A percentile compares a stretch with the other conserved stretches of the same genome.
These are phyloP conservation scores for Kwoniella dendrophila DNA, from an alignment of 768 basidiomycete species.

Conservation along the genomic window DNA sequence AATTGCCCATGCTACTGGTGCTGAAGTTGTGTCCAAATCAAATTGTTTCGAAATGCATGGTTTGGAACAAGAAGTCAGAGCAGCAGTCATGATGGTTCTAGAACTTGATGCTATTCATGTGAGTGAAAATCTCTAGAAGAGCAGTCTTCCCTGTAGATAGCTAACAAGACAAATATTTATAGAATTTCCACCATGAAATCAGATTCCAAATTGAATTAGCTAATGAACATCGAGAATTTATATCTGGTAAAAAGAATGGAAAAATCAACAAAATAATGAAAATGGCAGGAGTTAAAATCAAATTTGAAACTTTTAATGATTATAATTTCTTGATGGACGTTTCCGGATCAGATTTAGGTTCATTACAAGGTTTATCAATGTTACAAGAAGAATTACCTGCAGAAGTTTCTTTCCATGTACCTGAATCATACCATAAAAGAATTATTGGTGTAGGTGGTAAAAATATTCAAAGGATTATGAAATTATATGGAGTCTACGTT, in stretches of 20 bases:
- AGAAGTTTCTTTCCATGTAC: slow-evolving; percentile 97
- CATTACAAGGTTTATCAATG: slow-evolving; percentile 81
- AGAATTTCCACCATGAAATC: slow-evolving; percentile 96
- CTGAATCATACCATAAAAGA: slow-evolving; percentile 96
- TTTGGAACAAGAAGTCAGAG: slow-evolving; percentile 83
- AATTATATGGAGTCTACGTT: slow-evolving; percentile 98
- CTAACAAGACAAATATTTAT: background rate
- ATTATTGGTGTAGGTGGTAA: slow-evolving; percentile 98
- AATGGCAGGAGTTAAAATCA: slow-evolving; percentile 93
- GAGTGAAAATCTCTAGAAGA: slow-evolving; percentile 24
- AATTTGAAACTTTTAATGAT: slow-evolving; percentile 92
- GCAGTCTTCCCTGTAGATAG: background rate
- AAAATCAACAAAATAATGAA: slow-evolving; percentile 99
- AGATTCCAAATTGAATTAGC: slow-evolving; percentile 97
- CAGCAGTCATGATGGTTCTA: slow-evolving; percentile 79
- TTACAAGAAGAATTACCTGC: slow-evolving; percentile 97
- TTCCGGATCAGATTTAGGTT: slow-evolving; percentile 77
- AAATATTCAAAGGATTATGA: slow-evolving; percentile 99
- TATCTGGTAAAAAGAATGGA: slow-evolving; percentile 98
- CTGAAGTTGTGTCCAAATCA: slow-evolving; percentile 93
- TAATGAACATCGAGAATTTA: slow-evolving; percentile 97
- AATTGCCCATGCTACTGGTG: slow-evolving; percentile 81
- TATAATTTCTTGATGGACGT: slow-evolving; percentile 93
- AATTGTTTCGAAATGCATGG: slow-evolving; percentile 98
- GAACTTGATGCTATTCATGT: slow-evolving; percentile 93